Percentiles rank a stretch among this genome's conserved stretches.
These are phyloP conservation scores for Elongisporangium anandrum DNA, from an alignment of 352 stramenopile genomes.

Conservation along the genomic window DNA sequence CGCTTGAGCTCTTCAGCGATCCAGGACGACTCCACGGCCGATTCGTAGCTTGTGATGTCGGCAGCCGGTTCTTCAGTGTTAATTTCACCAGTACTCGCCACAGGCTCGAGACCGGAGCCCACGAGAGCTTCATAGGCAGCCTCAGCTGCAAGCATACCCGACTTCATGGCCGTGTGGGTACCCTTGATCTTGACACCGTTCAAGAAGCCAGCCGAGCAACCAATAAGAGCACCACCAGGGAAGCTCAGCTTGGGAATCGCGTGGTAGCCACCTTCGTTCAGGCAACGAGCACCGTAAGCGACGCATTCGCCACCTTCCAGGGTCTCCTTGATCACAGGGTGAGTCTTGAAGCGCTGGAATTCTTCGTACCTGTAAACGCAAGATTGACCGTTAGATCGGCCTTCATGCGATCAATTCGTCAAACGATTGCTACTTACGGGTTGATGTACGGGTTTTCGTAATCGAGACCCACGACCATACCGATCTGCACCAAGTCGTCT, in stretches of 20 bases:
- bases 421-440: slow-evolving; percentile 39
- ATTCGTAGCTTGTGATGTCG: slow-evolving; percentile 85
- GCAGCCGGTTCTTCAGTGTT: slow-evolving; percentile 51
- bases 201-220: slow-evolving; percentile 97
- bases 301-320: slow-evolving; percentile 97
- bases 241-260: slow-evolving; percentile 98
- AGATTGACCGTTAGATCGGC: not conserved
- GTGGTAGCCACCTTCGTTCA: slow-evolving; percentile 96
- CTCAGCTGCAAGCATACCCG: slow-evolving; percentile 96
- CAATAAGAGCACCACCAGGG: slow-evolving; percentile 93
- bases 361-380: slow-evolving; percentile 86
- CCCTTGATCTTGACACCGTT: slow-evolving; percentile 99
- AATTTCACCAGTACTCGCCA: slow-evolving; percentile 69
- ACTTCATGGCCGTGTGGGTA: slow-evolving; percentile 98
- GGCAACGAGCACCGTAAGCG: slow-evolving; percentile 94
- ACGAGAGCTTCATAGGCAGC: slow-evolving; percentile 90
- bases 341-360: slow-evolving; percentile 99
- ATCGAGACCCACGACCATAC: slow-evolving; percentile 97
- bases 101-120: slow-evolving; percentile 39
- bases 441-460: slow-evolving; percentile 99
- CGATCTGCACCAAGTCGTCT: slow-evolving; percentile 93
- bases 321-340: slow-evolving; percentile 91
- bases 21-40: slow-evolving; percentile 92
- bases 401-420: not conserved
- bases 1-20: slow-evolving; percentile 96